Conservation (phyloP, 805 yeast genomes). For the Candida montana region DNA sequence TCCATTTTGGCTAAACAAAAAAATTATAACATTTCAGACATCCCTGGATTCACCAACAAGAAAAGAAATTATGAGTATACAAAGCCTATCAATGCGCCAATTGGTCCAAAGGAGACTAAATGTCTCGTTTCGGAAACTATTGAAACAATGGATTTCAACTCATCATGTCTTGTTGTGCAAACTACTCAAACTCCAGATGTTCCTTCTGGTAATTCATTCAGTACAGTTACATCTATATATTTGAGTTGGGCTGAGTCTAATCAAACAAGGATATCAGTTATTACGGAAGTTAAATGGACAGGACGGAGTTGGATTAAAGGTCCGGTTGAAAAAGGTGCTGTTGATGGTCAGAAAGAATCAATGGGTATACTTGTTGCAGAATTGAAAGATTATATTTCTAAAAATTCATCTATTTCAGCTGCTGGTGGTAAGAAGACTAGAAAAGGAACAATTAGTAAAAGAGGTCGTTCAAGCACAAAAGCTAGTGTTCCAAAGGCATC, state of each 20-base stretch:
- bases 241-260: conserved; percentile 62
- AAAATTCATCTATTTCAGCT: too few species aligned
- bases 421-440: conserved; percentile 14
- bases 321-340: conserved; percentile 69
- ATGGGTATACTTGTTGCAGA: conserved; percentile 41
- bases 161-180: conserved; percentile 54
- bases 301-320: conserved; percentile 75
- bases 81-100: conserved; percentile 70
- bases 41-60: conserved; percentile 36
- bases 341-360: conserved; percentile 68
- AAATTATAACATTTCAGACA: conserved; percentile 47
- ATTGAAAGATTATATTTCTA: conserved; percentile 26
- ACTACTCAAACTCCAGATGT: conserved; percentile 83
- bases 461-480: conserved; percentile 1
- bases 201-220: conserved; percentile 76
- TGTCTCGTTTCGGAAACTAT: conserved; percentile 60
- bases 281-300: conserved; percentile 63
- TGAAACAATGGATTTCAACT: conserved; percentile 48
- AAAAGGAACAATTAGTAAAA: conserved; percentile 3
- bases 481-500: background rate
- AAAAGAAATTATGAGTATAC: conserved; percentile 57
- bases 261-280: conserved; percentile 45
- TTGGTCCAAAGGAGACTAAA: conserved; percentile 90
- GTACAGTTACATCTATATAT: conserved; percentile 53
- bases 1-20: conserved; percentile 50